Evolutionary conservation across 345 rosid species (phyloP), one percentile per base, ranked within the genome.

Genomic region (Streptanthus diversifolius): DNA sequence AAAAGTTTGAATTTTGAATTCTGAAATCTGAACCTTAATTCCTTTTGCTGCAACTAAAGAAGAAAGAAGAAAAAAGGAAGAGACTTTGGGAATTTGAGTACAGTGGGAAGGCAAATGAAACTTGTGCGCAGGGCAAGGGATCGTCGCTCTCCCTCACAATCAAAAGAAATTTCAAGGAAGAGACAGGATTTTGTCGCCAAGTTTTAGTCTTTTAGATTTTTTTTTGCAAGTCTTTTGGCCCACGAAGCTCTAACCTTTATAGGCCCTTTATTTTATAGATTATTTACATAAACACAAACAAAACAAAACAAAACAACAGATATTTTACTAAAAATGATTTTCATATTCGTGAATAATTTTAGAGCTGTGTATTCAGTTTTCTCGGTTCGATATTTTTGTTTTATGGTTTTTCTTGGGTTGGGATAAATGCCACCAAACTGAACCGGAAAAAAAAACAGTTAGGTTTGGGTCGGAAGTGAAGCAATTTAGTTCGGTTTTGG

Each of bases 81-180:
- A 60, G 74, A 60, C 9, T 56, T 36, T 18, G 32, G 48, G 71
- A 2, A 2, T 45, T 8, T 8, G 59, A 53, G 68, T 49, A 3
- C 1, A 66, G 52, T 45, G 71, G 41, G 21, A 56, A 56, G 41
- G 17, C 13, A 67, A 67, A 66, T 66, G 67, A 74, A 56, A 66
- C 78, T 74, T 74, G 61, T 48, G 72, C 25, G 68, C n/a, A 18
- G 62, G 78, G 67, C 19, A 58, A 74, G 3, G 78, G 21, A 58
- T 73, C 71, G 71, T 25, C 32, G 32, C 32, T 29, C 30, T 55
- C 44, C 3, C 27, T 64, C 49, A 37, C 70, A 24, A 73, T 65
- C 71, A 14, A 47, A 49, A 56, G 72, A 66, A 74, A 47, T 66
- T 66, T 74, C 78, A 66, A 19, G 35, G 66, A 66, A 74, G 35